Evolutionary conservation across 2,329 filamentous ascomycete species (phyloP).

Genomic region (Cytospora piceicola): DNA sequence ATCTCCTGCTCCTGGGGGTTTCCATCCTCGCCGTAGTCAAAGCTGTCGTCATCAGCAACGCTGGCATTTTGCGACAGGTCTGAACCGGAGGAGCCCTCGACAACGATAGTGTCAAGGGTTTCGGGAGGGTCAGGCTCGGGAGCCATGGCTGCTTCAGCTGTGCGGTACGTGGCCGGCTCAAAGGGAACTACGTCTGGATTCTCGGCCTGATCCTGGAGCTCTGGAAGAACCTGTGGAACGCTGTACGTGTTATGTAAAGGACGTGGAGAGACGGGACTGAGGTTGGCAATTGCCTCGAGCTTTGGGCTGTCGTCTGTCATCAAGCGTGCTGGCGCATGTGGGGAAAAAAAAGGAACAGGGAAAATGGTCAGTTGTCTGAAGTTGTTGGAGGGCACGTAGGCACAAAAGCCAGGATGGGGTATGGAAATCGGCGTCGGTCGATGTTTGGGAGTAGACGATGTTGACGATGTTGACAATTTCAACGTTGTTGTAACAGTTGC

Average conservation of each 20-base stretch:
- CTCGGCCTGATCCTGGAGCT: slow-evolving; percentile 58
- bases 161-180: slow-evolving; percentile 41
- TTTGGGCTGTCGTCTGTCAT: slow-evolving; percentile 52
- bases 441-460: neutral
- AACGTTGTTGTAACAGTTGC: neutral
- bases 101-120: slow-evolving; percentile 40
- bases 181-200: slow-evolving; percentile 45
- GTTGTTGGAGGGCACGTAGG: neutral
- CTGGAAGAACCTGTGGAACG: slow-evolving; percentile 49
- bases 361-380: neutral
- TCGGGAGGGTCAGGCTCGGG: slow-evolving; percentile 31
- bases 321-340: slow-evolving; percentile 35
- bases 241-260: slow-evolving; percentile 49
- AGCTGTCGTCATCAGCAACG: slow-evolving; percentile 51
- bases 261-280: slow-evolving; percentile 55
- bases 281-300: slow-evolving; percentile 56
- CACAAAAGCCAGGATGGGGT: neutral
- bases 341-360: neutral
- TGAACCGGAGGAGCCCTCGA: slow-evolving; percentile 32
- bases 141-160: slow-evolving; percentile 36
- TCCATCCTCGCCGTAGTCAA: slow-evolving; percentile 50
- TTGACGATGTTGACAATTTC: too few species aligned
- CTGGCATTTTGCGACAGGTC: slow-evolving; percentile 41
- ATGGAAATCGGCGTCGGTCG: neutral
- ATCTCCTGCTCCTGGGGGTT: slow-evolving; percentile 38